These are phyloP conservation scores for Phytophthora colocasiae DNA, from an alignment of 352 stramenopile species.

Conservation along the genomic window DNA sequence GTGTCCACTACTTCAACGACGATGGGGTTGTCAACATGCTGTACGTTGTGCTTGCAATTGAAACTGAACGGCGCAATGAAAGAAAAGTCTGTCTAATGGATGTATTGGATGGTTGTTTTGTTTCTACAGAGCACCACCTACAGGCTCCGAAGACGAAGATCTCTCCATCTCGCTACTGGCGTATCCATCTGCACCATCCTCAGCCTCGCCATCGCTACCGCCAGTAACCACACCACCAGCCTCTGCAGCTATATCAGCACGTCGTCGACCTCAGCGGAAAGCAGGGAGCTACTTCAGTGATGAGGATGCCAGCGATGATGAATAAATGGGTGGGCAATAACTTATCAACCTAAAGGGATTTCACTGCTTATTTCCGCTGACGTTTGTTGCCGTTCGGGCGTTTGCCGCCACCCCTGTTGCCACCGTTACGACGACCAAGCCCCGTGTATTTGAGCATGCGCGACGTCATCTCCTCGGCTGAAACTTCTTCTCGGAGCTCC, in stretches of 20 bases:
- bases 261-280: constrained; percentile 44
- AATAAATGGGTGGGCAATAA: constrained; percentile 37
- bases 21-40: constrained; percentile 67
- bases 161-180: constrained; percentile 75
- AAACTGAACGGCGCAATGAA: not conserved
- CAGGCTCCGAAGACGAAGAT: constrained; percentile 59
- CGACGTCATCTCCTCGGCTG: constrained; percentile 81
- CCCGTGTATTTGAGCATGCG: constrained; percentile 89
- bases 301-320: constrained; percentile 73
- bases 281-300: constrained; percentile 77
- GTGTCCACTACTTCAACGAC: constrained; percentile 75
- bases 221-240: not conserved
- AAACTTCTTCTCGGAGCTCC: constrained; percentile 81
- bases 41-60: constrained; percentile 41
- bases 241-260: constrained; percentile 29
- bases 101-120: constrained; percentile 11
- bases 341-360: constrained; percentile 32
- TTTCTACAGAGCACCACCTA: constrained; percentile 50
- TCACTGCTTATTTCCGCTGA: constrained; percentile 57
- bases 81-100: constrained; percentile 26
- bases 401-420: constrained; percentile 14
- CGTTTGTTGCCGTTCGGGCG: constrained; percentile 53
- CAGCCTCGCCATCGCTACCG: constrained; percentile 4
- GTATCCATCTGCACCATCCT: constrained; percentile 46
- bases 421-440: constrained; percentile 50